Evolutionary conservation across 1,284 basidiomycete genomes (phyloP).

Genomic region (Fomitiporia mediterranea): DNA sequence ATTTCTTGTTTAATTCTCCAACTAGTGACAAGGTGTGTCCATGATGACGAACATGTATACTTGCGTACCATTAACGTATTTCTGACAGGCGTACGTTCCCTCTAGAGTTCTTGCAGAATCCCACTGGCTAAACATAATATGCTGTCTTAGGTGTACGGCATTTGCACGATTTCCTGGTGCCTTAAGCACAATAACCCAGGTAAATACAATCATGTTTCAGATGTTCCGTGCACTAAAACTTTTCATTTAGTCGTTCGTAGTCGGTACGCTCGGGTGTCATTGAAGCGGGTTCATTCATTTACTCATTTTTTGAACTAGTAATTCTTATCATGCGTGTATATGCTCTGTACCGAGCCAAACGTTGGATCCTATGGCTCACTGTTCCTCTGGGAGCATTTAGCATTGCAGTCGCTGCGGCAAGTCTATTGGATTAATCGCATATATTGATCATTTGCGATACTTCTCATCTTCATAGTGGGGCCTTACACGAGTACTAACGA

Average conservation of each 20-base stretch:
- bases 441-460: neutral
- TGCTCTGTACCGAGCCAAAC: constrained; percentile 5
- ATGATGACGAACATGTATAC: neutral
- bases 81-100: constrained; percentile 12
- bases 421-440: neutral
- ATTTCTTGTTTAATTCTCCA: constrained; percentile 19
- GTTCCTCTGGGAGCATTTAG: constrained; percentile 3
- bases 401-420: constrained; percentile 9
- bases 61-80: neutral
- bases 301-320: neutral
- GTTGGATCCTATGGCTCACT: constrained; percentile 15
- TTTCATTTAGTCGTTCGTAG: constrained; percentile 6
- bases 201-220: no score
- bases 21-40: constrained; percentile 9
- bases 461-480: neutral
- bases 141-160: constrained; percentile 4
- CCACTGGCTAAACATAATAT: no score
- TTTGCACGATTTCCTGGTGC: constrained; percentile 16
- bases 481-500: constrained; percentile 2
- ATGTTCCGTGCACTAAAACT: no score
- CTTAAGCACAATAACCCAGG: constrained; percentile 14
- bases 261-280: constrained; percentile 1
- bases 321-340: constrained; percentile 16
- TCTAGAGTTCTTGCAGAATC: no score
- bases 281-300: neutral